Evolutionary conservation across 2,329 filamentous ascomycete genomes (phyloP).

Genomic region (Myriosclerotinia duriaeana): DNA sequence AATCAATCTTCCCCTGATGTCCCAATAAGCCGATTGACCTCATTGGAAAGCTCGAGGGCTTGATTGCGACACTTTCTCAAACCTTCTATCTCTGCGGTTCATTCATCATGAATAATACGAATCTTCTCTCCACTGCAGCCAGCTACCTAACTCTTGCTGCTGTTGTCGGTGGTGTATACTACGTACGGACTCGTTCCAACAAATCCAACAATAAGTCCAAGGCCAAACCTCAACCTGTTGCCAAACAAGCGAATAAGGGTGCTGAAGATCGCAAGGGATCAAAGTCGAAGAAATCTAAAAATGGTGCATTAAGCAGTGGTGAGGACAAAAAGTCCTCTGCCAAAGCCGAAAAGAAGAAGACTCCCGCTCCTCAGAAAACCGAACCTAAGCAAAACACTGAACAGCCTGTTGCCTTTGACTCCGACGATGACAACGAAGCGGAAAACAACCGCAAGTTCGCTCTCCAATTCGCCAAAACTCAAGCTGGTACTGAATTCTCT

Average conservation of each 20-base stretch:
- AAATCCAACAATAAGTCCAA: conserved; percentile 31
- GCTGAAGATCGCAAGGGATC: conserved; percentile 33
- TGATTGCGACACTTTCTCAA: conserved; percentile 2
- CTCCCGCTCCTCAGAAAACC: conserved; percentile 11
- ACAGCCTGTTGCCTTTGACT: conserved; percentile 23
- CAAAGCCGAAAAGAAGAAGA: conserved; percentile 35
- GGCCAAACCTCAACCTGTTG: conserved; percentile 24
- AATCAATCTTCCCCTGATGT: conserved; percentile 6
- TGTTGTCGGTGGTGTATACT: conserved; percentile 38
- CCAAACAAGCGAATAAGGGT: conserved; percentile 30
- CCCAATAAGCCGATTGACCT: conserved; percentile 18
- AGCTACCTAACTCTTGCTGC: conserved; percentile 43
- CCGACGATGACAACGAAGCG: conserved; percentile 52
- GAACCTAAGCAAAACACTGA: conserved; percentile 18
- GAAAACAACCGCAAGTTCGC: conserved; percentile 71
- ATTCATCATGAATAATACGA: conserved; percentile 28
- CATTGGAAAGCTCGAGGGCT: conserved; percentile 21
- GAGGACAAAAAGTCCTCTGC: conserved; percentile 30
- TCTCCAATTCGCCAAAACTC: conserved; percentile 66
- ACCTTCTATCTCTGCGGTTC: neutral
- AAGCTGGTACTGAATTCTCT: conserved; percentile 60
- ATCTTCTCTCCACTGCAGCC: conserved; percentile 38
- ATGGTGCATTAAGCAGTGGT: conserved; percentile 31
- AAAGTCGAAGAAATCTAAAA: conserved; percentile 36
- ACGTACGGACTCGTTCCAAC: conserved; percentile 27